Evolutionary conservation across 1,284 basidiomycete species (phyloP).

Genomic region (Ustilago xerochloae): DNA sequence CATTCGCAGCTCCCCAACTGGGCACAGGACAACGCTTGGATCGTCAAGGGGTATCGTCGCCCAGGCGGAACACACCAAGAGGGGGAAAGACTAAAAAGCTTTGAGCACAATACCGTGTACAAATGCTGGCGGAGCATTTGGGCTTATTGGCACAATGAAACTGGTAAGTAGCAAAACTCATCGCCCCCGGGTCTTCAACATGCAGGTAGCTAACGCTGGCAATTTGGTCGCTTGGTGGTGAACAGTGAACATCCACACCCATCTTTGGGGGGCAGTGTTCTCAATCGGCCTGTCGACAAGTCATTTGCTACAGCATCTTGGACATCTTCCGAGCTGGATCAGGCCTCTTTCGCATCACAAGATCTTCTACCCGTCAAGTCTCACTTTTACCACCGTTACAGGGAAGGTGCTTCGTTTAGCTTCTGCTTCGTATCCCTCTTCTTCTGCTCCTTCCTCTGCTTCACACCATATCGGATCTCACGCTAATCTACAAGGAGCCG

Average conservation of each 20-base stretch:
- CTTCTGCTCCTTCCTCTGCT: background rate
- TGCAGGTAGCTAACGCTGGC: background rate
- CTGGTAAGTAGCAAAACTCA: conserved; percentile 36
- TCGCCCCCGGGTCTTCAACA: background rate
- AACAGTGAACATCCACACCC: conserved; percentile 88
- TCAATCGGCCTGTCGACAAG: conserved; percentile 73
- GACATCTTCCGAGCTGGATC: conserved; percentile 43
- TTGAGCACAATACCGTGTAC: conserved; percentile 57
- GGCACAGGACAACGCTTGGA: conserved; percentile 63
- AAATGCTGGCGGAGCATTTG: conserved; percentile 66
- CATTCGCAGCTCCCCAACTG: conserved; percentile 59
- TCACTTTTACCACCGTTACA: conserved; percentile 44
- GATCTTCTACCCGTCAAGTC: conserved; percentile 52
- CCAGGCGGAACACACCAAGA: conserved; percentile 53
- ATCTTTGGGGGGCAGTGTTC: conserved; percentile 79
- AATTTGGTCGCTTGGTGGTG: background rate
- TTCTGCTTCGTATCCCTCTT: conserved; percentile 39
- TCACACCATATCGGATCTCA: background rate
- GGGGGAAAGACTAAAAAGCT: conserved; percentile 36
- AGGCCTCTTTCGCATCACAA: conserved; percentile 51
- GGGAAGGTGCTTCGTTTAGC: conserved; percentile 49
- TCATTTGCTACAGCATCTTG: conserved; percentile 51
- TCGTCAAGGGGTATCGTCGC: conserved; percentile 61
- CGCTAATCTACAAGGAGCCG: background rate
- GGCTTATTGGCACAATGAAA: conserved; percentile 67